These are phyloP conservation scores for Chaetomiaceae sp. DNA, from an alignment of 2,329 filamentous ascomycete genomes.

Conservation along the genomic window DNA sequence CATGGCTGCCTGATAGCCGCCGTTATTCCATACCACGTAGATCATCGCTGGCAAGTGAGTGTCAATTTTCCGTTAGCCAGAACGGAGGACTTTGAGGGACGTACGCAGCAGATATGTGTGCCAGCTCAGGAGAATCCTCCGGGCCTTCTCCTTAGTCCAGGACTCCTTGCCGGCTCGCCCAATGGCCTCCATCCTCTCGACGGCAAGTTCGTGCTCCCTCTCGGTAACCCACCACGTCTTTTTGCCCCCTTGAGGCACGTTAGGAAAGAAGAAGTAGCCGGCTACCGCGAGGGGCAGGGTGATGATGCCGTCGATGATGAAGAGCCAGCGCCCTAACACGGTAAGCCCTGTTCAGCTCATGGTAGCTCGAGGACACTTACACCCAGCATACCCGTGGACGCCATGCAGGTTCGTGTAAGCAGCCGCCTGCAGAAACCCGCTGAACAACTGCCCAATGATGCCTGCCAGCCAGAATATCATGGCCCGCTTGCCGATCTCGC, in stretches of 20 bases:
- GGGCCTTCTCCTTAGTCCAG: not conserved
- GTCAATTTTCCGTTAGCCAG: not conserved
- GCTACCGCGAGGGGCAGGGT: not conserved
- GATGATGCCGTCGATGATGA: slow-evolving; percentile 1
- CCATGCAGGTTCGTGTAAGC: not conserved
- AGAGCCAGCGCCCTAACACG: not conserved
- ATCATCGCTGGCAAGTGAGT: not conserved
- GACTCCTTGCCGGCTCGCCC: not conserved
- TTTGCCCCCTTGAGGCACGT: not conserved
- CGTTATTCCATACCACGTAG: slow-evolving; percentile 2
- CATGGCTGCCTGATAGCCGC: not conserved
- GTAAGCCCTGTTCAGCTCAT: too few relatives aligned
- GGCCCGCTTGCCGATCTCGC: not conserved
- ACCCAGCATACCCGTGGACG: not conserved
- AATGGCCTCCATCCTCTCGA: not conserved
- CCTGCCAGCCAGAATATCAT: not conserved
- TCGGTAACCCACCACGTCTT: not conserved
- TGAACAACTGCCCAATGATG: not conserved
- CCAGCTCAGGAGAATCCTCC: slow-evolving; percentile 1
- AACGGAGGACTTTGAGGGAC: not conserved
- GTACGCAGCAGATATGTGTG: not conserved
- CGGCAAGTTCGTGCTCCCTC: not conserved
- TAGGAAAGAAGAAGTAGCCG: not conserved
- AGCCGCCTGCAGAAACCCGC: not conserved
- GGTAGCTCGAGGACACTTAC: not conserved